Evolutionary conservation across 305 asterid species (phyloP), one percentile per base, ranked within the genome.

Genomic region (Solanum hybrid): DNA sequence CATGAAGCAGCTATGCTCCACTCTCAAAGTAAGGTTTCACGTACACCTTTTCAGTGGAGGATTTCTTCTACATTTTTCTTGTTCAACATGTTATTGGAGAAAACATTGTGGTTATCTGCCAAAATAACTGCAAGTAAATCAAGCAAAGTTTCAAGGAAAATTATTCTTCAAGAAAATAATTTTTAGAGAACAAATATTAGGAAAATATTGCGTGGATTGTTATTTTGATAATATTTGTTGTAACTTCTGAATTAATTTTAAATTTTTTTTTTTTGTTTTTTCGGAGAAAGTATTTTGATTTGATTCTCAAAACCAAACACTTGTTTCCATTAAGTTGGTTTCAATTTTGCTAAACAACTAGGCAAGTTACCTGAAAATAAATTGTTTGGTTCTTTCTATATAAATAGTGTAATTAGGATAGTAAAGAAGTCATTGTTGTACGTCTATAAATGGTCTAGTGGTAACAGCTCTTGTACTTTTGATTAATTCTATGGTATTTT

Each of bases 1-100:
- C 92, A 91, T 96, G 98, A 97, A 94, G 95, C 97, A 96, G 93
- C 95, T 97, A 17, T 96, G 99, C 92, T 93, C 99, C 90, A 93
- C 96, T 89, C 99, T 97, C 92, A 97, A 97, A 92, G 99, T 97
- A 96, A 89, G 95, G 85, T 20, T 56, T 29, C 40, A 32, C 4
- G 87, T 24, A 85, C 87, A 51, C 31, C 8, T 31, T 46, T 56
- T 31, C 32, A 32, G 22, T 56, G 76, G 76, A 56, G 75, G 35
- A 79, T 88, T 89, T 51, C 17, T 81, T 81, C 29, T 9, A 46
- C 73, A 46, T 31, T 84, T 84, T 31, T 31, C 40, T 84, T 51
- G 73, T 84, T 84, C 75, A 84, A 84, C 42, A 51, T 84, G 42
- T 84, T 84, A 29, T 51, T 51, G 42, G 40, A 38, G n/a, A 79